Evolutionary conservation across 208 protist genomes (phyloP).

Genomic region (Novymonas esmeraldas): DNA sequence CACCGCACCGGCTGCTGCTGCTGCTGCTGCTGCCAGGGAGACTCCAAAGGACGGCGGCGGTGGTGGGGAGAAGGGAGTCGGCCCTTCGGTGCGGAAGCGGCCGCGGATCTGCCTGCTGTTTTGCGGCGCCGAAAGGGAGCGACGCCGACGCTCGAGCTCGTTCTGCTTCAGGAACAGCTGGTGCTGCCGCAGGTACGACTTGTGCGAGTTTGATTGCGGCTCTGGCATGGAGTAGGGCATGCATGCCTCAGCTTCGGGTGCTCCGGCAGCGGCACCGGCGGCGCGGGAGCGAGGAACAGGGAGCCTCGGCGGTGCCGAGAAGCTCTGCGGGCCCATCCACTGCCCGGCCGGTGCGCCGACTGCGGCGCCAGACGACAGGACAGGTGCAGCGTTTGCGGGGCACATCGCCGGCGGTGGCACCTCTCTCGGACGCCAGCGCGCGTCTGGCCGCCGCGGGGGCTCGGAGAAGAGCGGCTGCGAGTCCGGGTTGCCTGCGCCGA

Average conservation of each 20-base stretch:
- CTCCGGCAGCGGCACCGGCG: background rate
- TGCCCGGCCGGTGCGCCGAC: background rate
- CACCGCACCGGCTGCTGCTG: background rate
- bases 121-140: slow-evolving; percentile 17
- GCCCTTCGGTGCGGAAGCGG: slow-evolving; percentile 15
- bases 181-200: slow-evolving; percentile 18
- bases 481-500: slow-evolving; percentile 27
- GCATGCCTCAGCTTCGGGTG: background rate
- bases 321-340: slow-evolving; percentile 9
- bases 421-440: background rate
- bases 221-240: slow-evolving; percentile 8
- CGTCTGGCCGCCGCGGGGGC: slow-evolving; percentile 12
- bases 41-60: background rate
- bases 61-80: background rate
- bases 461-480: slow-evolving; percentile 45
- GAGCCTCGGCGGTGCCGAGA: slow-evolving; percentile 9
- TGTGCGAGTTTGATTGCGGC: background rate
- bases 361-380: background rate
- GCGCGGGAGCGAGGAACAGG: background rate
- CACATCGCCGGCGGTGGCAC: background rate
- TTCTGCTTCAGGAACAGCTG: slow-evolving; percentile 27
- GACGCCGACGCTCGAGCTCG: slow-evolving; percentile 26
- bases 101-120: slow-evolving; percentile 5
- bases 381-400: background rate
- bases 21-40: slow-evolving; percentile 3